These are phyloP conservation scores for Pelargonium hybrid DNA, from an alignment of 441 rosid genomes.

Conservation along the genomic window DNA sequence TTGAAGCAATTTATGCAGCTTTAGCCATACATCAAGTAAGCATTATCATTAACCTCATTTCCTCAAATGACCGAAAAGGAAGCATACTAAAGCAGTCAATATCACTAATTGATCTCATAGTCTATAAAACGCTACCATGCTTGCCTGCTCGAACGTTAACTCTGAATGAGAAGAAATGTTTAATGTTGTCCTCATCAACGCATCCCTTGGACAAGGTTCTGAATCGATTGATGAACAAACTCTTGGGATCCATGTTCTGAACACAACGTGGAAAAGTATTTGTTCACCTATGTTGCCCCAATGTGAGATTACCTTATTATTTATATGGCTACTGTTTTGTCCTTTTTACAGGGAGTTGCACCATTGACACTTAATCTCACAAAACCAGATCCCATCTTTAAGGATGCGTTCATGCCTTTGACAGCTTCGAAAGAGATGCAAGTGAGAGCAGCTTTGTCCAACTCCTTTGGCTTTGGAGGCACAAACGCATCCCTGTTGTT, in stretches of 20 bases:
- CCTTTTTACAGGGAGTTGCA: slow-evolving; percentile 58
- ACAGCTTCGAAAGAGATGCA: slow-evolving; percentile 54
- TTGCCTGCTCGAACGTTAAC: slow-evolving; percentile 1
- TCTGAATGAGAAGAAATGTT: background rate
- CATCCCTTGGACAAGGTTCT: background rate
- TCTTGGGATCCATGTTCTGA: background rate
- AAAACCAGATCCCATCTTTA: slow-evolving; percentile 72
- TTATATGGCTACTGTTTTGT: slow-evolving; percentile 2
- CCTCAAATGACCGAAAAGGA: slow-evolving; percentile 2
- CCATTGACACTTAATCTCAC: slow-evolving; percentile 68
- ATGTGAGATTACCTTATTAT: background rate
- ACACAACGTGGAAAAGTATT: background rate
- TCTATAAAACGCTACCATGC: slow-evolving; percentile 6
- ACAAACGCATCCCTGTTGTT: slow-evolving; percentile 73
- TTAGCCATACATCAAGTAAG: slow-evolving; percentile 64
- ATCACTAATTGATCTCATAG: background rate
- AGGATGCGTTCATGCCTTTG: slow-evolving; percentile 50
- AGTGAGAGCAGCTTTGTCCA: slow-evolving; percentile 58
- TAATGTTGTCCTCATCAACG: background rate
- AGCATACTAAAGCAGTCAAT: background rate
- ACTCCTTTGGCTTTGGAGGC: slow-evolving; percentile 92
- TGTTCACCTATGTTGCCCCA: background rate
- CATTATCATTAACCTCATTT: slow-evolving; percentile 10
- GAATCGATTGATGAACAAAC: background rate
- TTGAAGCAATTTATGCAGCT: slow-evolving; percentile 70